Conservation (phyloP, 2,329 filamentous ascomycete genomes). For the Venturiaceae sp. region DNA sequence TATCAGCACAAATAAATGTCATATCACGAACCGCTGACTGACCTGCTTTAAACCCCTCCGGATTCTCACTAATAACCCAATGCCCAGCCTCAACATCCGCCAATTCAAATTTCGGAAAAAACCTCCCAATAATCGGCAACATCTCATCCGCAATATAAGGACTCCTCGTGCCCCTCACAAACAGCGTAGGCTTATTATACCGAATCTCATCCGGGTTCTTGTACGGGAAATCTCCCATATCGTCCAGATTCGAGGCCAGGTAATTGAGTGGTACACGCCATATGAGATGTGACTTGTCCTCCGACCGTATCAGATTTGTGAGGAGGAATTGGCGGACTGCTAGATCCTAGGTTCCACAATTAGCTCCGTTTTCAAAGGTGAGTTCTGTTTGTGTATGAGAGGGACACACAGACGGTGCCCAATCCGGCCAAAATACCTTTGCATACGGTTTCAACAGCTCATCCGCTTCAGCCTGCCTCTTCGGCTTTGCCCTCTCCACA, state of each 20-base stretch:
- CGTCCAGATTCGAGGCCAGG: slow-evolving; percentile 56
- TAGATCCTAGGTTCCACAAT: slow-evolving; percentile 40
- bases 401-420: slow-evolving; percentile 4
- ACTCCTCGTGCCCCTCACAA: slow-evolving; percentile 68
- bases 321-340: slow-evolving; percentile 85
- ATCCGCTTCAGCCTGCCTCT: slow-evolving; percentile 69
- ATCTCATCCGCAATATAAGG: slow-evolving; percentile 74
- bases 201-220: slow-evolving; percentile 56
- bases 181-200: slow-evolving; percentile 70
- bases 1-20: slow-evolving; percentile 7
- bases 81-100: slow-evolving; percentile 71
- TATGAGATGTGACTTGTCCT: slow-evolving; percentile 45
- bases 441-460: slow-evolving; percentile 68
- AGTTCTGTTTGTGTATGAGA: neutral
- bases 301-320: slow-evolving; percentile 58
- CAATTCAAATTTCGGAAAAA: slow-evolving; percentile 70
- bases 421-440: slow-evolving; percentile 33
- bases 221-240: slow-evolving; percentile 85
- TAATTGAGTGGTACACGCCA: slow-evolving; percentile 73
- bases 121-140: slow-evolving; percentile 67
- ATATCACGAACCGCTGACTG: slow-evolving; percentile 17
- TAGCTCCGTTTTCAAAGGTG: neutral
- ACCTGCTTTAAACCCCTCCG: slow-evolving; percentile 68
- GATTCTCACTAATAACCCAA: slow-evolving; percentile 85
- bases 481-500: slow-evolving; percentile 60